phyloP scores from a whole-genome alignment of 805 yeast species.

The Dipodascopsis uninucleata region DNA sequence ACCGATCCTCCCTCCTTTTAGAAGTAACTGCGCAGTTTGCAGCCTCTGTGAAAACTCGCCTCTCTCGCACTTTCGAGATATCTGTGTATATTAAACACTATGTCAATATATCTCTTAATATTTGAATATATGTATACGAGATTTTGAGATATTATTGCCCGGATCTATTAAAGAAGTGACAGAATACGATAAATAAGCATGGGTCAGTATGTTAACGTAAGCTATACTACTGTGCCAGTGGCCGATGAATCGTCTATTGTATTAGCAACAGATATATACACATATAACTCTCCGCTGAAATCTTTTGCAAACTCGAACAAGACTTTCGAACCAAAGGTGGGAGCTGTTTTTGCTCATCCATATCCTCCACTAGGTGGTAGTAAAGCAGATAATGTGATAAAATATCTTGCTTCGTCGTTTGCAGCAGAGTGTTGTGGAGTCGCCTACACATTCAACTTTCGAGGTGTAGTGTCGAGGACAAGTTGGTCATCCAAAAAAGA shows the following conservation, averaged over 20 bases:
- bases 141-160: too few relatives aligned
- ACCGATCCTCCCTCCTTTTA: too few relatives aligned
- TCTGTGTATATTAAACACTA: too few relatives aligned
- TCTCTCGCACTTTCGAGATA: too few relatives aligned
- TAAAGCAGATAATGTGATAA: slow-evolving; percentile 21
- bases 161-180: too few relatives aligned
- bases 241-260: slow-evolving; percentile 3
- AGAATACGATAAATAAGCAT: too few relatives aligned
- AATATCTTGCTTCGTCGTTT: slow-evolving; percentile 13
- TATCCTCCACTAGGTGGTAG: slow-evolving; percentile 26
- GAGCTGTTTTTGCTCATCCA: slow-evolving; percentile 26
- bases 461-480: slow-evolving; percentile 25
- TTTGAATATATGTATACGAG: too few relatives aligned
- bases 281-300: slow-evolving; percentile 7
- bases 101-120: too few relatives aligned
- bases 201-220: slow-evolving; percentile 12
- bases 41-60: too few relatives aligned
- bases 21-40: too few relatives aligned
- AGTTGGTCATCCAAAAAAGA: slow-evolving; percentile 19
- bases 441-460: slow-evolving; percentile 22
- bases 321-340: slow-evolving; percentile 12
- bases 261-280: slow-evolving; percentile 24
- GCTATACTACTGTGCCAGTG: slow-evolving; percentile 17
- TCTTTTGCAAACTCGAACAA: slow-evolving; percentile 6
- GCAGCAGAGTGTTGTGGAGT: slow-evolving; percentile 10